Base-by-base conservation (phyloP, 1,284 basidiomycete species). In the Melanopsichium pennsylvanicum region DNA sequence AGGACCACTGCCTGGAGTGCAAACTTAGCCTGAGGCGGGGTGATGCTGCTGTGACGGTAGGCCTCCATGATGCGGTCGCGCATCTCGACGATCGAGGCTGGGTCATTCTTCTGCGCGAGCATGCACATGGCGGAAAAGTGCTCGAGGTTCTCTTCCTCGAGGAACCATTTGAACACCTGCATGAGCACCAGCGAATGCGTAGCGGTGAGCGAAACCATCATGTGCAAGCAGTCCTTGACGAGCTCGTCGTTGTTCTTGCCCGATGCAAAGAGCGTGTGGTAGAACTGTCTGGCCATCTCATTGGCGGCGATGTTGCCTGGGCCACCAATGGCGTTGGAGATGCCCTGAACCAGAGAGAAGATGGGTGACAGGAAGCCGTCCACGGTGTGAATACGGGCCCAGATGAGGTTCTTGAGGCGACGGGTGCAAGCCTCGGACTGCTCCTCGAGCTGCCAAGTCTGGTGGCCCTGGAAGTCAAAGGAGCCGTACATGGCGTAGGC, bases 401-500 rank as follows among this genome's bases (percentile, higher is more conserved):
- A 57, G 50, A 70, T 35, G 48, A 70, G 58, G 48, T 52, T 49
- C 50, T 55, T 61, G 39, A 70, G 62, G 13, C 56, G 46, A 25
- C 48, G 49, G n/a, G 40, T 52, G 43, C 54, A 56, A 15, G 37
- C 39, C 29, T 58, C 54, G 23, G 57, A 36, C 44, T 58, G 33
- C 32, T 70, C 62, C 42, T 70, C 62, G 50, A 70, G 58, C 29
- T 33, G 34, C 61, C 61, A 70, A 4, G 47, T 66, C 39, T 70
- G 68, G 29, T 55, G 68, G 31, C 62, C 50, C 29, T 62, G 47
- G 55, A 61, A 70, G 50, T 58, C 63, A 29, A 58, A 70, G n/a
- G 68, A 54, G 42, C 68, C 68, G 32, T 66, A 66, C 58, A 70
- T 54, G 32, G 63, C 62, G 26, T 57, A 62, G 26, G 68, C 62